Conservation (phyloP, 2,329 filamentous ascomycete genomes). For the Arthrinium phaeospermum region DNA sequence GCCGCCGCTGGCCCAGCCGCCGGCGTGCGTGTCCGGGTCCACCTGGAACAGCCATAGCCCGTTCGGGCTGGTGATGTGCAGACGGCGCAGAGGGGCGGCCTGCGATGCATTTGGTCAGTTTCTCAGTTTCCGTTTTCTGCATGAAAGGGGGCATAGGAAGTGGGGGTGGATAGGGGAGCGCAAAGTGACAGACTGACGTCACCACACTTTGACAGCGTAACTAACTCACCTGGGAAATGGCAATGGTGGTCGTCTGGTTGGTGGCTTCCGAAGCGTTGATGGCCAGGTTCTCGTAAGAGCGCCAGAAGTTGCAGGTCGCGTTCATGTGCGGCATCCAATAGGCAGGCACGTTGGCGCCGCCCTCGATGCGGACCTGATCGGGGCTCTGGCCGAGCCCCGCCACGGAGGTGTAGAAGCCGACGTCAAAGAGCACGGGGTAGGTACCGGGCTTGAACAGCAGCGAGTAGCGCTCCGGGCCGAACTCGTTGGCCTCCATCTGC, state of each 20-base stretch:
- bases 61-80: constrained; percentile 38
- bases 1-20: constrained; percentile 41
- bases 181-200: constrained; percentile 7
- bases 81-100: constrained; percentile 38
- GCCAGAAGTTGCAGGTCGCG: constrained; percentile 43
- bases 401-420: constrained; percentile 42
- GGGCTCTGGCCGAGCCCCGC: constrained; percentile 38
- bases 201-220: neutral
- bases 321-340: constrained; percentile 44
- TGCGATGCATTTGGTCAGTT: neutral
- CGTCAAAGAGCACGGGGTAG: constrained; percentile 40
- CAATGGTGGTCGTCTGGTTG: constrained; percentile 41
- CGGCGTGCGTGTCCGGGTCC: constrained; percentile 37
- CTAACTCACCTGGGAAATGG: constrained; percentile 35
- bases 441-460: constrained; percentile 40
- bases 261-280: constrained; percentile 39
- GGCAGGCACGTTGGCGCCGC: constrained; percentile 41
- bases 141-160: neutral
- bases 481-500: constrained; percentile 42
- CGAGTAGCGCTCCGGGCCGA: constrained; percentile 38
- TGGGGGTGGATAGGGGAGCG: neutral
- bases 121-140: neutral
- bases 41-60: constrained; percentile 43
- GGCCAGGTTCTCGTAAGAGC: constrained; percentile 40
- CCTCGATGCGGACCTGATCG: constrained; percentile 39